Conservation (phyloP, 805 yeast genomes). For the Metschnikowia picachoensis region DNA sequence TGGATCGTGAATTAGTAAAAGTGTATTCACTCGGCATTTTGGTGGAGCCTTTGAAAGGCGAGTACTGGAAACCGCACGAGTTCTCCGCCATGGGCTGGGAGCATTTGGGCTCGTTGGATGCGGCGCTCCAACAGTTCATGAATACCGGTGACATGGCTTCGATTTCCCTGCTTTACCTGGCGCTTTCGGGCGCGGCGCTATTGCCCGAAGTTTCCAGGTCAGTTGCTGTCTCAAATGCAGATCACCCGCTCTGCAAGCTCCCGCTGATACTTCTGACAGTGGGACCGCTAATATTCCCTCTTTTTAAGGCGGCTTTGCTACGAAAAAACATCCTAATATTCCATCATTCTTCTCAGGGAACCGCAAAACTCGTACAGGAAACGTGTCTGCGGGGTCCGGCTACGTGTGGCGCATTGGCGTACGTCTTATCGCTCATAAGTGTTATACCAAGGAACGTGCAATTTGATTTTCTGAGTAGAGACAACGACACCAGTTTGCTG, state of each 20-base stretch:
- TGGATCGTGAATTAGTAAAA: slow-evolving; percentile 37
- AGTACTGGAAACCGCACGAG: slow-evolving; percentile 39
- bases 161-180: slow-evolving; percentile 18
- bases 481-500: slow-evolving; percentile 1
- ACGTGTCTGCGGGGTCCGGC: slow-evolving; percentile 11
- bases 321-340: slow-evolving; percentile 49
- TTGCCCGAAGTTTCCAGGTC: slow-evolving; percentile 16
- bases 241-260: slow-evolving; percentile 44
- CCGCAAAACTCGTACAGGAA: slow-evolving; percentile 9
- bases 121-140: slow-evolving; percentile 24
- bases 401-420: slow-evolving; percentile 44
- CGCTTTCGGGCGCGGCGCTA: slow-evolving; percentile 10
- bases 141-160: slow-evolving; percentile 16
- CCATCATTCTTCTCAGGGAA: slow-evolving; percentile 14
- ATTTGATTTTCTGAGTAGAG: slow-evolving; percentile 14
- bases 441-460: slow-evolving; percentile 56
- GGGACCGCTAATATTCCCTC: slow-evolving; percentile 63
- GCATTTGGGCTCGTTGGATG: slow-evolving; percentile 33
- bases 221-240: slow-evolving; percentile 2
- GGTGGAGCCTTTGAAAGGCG: slow-evolving; percentile 38
- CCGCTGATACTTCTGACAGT: slow-evolving; percentile 44
- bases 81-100: slow-evolving; percentile 42
- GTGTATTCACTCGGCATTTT: slow-evolving; percentile 66
- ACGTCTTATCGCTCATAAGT: slow-evolving; percentile 57
- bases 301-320: slow-evolving; percentile 61